Conservation (phyloP, 768 basidiomycete genomes). For the Neoboletus brunneissimus region DNA sequence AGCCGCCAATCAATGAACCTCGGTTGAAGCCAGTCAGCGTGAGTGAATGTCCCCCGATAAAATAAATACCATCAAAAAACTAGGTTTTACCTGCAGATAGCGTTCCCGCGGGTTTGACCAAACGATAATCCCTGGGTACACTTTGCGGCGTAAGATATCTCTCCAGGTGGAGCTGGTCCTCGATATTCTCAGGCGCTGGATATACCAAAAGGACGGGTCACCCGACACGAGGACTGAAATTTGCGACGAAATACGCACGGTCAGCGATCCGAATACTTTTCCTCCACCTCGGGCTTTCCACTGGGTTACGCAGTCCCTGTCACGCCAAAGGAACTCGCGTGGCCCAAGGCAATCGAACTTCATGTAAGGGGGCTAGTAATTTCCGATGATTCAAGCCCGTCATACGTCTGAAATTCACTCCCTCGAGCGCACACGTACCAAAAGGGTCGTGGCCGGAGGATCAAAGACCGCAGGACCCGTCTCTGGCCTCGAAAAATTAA, state of each 20-base stretch:
- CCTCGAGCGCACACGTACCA: constrained; percentile 18
- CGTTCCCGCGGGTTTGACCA: constrained; percentile 23
- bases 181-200: constrained; percentile 10
- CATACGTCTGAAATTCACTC: constrained; percentile 1
- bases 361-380: constrained; percentile 19
- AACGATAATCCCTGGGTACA: constrained; percentile 5
- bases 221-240: background rate
- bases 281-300: constrained; percentile 1
- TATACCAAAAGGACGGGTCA: background rate
- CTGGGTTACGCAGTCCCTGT: constrained; percentile 5
- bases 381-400: constrained; percentile 17
- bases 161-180: constrained; percentile 5
- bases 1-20: constrained; percentile 5
- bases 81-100: constrained; percentile 9
- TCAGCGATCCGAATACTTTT: constrained; percentile 3
- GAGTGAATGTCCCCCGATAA: background rate
- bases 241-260: constrained; percentile 10
- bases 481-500: constrained; percentile 16
- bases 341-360: constrained; percentile 21
- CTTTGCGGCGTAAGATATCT: constrained; percentile 6
- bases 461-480: constrained; percentile 14
- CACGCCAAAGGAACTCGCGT: constrained; percentile 19
- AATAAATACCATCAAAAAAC: constrained; percentile 1
- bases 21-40: background rate
- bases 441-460: constrained; percentile 22